A percentile compares a stretch with the other conserved stretches of the same genome.
Evolutionary conservation across 306 rosid species (phyloP).

Genomic region (Luffa acutangula): DNA sequence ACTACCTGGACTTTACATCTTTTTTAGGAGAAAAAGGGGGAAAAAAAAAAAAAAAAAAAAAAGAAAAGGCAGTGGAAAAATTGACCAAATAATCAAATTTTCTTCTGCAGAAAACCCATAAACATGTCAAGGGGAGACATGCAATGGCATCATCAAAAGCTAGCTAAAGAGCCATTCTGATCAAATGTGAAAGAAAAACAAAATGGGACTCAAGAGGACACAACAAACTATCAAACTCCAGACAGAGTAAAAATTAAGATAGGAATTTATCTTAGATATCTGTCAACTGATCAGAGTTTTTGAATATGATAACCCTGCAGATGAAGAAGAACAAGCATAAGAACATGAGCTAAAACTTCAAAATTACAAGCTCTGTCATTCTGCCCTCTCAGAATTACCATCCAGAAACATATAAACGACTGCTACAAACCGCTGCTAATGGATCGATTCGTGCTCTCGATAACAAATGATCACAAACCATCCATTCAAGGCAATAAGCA

Average conservation of each 20-base stretch:
- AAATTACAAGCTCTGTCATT: not conserved
- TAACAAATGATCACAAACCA: not conserved
- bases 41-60: not conserved
- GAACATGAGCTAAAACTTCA: not conserved
- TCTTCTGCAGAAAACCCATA: not conserved
- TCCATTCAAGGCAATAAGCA: not conserved
- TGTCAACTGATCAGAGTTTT: not conserved
- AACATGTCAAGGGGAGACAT: not conserved
- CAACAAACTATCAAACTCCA: not conserved
- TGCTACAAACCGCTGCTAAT: not conserved
- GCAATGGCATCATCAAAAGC: not conserved
- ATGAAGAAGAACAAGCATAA: not conserved
- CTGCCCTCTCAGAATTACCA: not conserved
- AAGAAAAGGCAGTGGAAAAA: not conserved
- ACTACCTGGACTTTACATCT: not conserved
- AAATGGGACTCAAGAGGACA: not conserved
- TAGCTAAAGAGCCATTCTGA: not conserved
- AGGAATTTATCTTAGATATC: not conserved
- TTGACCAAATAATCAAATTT: not conserved
- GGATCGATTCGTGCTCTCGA: not conserved
- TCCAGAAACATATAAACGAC: not conserved
- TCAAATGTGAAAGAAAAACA: not conserved
- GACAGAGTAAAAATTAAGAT: not conserved
- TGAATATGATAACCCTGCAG: not conserved
- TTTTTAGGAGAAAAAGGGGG: not conserved